Evolutionary conservation across 1,284 basidiomycete genomes (phyloP), one percentile per base, ranked within the genome.

Genomic region (Marasmius fiardii): DNA sequence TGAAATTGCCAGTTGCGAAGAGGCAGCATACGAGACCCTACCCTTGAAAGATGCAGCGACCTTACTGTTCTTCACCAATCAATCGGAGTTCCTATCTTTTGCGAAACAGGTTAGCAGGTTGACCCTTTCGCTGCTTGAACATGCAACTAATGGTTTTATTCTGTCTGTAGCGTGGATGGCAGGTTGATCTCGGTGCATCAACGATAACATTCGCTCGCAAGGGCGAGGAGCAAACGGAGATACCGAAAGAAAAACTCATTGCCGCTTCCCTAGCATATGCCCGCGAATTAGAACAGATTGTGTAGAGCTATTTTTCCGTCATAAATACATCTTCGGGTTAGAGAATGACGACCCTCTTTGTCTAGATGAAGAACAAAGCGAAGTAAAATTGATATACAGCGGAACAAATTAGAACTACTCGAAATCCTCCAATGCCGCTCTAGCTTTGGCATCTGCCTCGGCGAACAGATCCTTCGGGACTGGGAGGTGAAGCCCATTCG

Each of bases 1-100:
- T 68, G 94, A 96, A 73, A 96, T 96, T 64, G 93, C 94, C 12
- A 92, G 89, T 64, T 96, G 93, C 64, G 92, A 95, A 67, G 93
- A 96, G 70, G 80, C 86, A 51, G 94, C 93, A 5, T 96, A 96
- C 63, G 88, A 92, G 63, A 90, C 85, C 60, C 73, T 96, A 52
- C 94, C 94, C 1, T 68, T 96, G 54, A 89, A 90, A 66, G 94
- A 96, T 64, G 94, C 93, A 0, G 86, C 89, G 1, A 94, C 92
- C 1, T 74, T 96, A 50, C 74, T 96, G 56, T 96, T 96, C 80
- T 95, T 96, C 74, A 83, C 85, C 34, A 85, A 78, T 53, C 83
- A 87, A 60, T 83, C 84, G 4, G 92, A 95, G 55, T 75, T 96
- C 6, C 68, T 92, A 48, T 75, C 68, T 28, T 96, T 95, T 67